Evolutionary conservation across 495 filamentous ascomycete genomes (phyloP), one percentile per base, ranked within the genome.

Genomic region (Filosporella fistucella): DNA sequence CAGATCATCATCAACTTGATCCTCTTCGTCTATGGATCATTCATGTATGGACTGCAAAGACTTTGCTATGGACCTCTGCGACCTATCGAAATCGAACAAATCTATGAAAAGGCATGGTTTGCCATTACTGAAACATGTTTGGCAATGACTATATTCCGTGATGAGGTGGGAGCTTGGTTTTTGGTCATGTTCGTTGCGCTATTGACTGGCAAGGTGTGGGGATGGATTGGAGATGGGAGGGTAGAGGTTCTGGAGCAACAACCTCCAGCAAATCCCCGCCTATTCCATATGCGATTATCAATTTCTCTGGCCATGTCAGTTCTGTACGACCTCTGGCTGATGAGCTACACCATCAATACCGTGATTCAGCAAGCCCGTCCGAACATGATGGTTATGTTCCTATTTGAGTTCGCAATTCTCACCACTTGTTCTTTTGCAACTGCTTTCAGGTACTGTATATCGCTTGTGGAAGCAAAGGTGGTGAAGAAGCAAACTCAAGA

Each of bases 311-410:
- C 87, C 0, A 62, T 95, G 26, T 87, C 89, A 36, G 71, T 93
- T 32, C 40, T 77, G 13, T 95, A 91, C 66, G 82, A 94, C 63
- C 59, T 77, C 20, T 84, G 75, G 54, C 78, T 98, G 68, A 72
- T 96, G 49, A 71, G 68, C 20, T 96, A 96, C 60, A 84, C 84
- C 50, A 69, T 95, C 56, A 74, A 80, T 9, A 87, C 85, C 2
- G 90, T 98, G 21, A 80, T 96, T 16, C 77, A 85, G 35, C 81
- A 89, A 51, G 87, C 93, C 0, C 80, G 87, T 16, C 90, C 93
- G 0, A 90, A 93, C 44, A 96, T 98, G 88, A 98, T 98, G 94
- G 88, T 98, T 46, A 97, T 97, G 90, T 98, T 98, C 60, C 82
- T 90, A 14, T 97, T 98, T 57, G 93, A 98, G 63, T 98, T 97